Evolutionary conservation across 83 land plant species (phyloP).

Genomic region (Thuja plicata): DNA sequence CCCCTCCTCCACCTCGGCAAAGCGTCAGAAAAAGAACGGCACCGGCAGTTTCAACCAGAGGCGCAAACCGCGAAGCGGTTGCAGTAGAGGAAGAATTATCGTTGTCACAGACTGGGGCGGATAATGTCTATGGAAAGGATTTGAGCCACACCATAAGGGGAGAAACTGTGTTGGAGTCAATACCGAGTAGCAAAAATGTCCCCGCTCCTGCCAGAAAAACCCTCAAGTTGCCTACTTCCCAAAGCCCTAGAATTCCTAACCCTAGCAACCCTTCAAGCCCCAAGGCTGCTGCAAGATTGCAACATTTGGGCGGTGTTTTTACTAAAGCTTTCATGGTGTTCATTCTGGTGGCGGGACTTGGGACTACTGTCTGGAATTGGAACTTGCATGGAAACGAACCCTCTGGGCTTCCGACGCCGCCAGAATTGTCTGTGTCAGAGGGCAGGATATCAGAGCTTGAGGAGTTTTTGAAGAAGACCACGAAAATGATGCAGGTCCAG

Average conservation of each 20-base stretch:
- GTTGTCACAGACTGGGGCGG: not conserved
- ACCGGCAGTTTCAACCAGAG: not conserved
- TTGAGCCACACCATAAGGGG: constrained; percentile 44
- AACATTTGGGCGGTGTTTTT: not conserved
- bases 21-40: not conserved
- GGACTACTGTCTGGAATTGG: constrained; percentile 33
- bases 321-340: not conserved
- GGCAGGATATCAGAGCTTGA: constrained; percentile 66
- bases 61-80: not conserved
- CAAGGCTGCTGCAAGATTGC: not conserved
- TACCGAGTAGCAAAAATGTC: not conserved
- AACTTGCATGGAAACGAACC: not conserved
- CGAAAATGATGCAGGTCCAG: constrained; percentile 81
- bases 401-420: not conserved
- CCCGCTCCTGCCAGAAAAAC: too few relatives aligned
- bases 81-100: not conserved
- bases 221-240: not conserved
- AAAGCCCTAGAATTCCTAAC: not conserved
- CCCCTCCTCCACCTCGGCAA: not conserved
- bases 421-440: constrained; percentile 35
- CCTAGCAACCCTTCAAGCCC: not conserved
- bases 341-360: constrained; percentile 27
- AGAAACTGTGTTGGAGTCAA: constrained; percentile 32
- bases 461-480: constrained; percentile 54
- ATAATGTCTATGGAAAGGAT: constrained; percentile 20